A percentile compares a stretch with the other conserved stretches of the same genome.
phyloP scores from a whole-genome alignment of 495 filamentous ascomycete species.

The Bacidia rubella region DNA sequence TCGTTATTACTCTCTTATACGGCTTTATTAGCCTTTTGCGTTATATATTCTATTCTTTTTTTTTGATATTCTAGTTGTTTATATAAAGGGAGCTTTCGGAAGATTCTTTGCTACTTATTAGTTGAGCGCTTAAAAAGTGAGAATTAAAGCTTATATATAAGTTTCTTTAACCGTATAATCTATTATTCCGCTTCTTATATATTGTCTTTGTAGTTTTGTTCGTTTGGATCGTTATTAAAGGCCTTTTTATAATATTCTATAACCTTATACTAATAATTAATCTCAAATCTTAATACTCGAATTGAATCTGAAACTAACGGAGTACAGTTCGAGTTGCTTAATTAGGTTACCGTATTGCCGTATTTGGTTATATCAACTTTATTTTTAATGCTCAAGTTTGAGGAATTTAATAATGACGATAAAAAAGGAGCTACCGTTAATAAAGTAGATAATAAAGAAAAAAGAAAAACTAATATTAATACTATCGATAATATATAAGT shows the following conservation, averaged over 20 bases:
- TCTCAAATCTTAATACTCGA: too few relatives aligned
- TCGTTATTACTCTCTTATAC: background rate
- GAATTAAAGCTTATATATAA: background rate
- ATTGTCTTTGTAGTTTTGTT: background rate
- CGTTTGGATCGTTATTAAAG: background rate
- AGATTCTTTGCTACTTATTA: too few relatives aligned
- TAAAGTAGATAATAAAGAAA: too few relatives aligned
- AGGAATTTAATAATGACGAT: background rate
- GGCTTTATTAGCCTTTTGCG: too few relatives aligned
- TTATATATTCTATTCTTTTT: background rate
- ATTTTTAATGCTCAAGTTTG: background rate
- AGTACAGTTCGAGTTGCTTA: too few relatives aligned
- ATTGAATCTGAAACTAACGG: too few relatives aligned
- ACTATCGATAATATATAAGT: background rate
- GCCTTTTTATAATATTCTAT: background rate
- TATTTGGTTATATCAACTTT: background rate
- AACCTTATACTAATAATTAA: too few relatives aligned
- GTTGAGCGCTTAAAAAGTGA: background rate
- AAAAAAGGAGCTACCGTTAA: too few relatives aligned
- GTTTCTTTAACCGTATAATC: background rate
- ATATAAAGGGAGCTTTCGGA: background rate
- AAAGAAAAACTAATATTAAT: too few relatives aligned
- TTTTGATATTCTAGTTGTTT: background rate
- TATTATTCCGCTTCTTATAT: background rate
- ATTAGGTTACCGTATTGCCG: too few relatives aligned